Evolutionary conservation across 2,329 filamentous ascomycete genomes (phyloP).

Genomic region (Fonsecaea multimorphosa): DNA sequence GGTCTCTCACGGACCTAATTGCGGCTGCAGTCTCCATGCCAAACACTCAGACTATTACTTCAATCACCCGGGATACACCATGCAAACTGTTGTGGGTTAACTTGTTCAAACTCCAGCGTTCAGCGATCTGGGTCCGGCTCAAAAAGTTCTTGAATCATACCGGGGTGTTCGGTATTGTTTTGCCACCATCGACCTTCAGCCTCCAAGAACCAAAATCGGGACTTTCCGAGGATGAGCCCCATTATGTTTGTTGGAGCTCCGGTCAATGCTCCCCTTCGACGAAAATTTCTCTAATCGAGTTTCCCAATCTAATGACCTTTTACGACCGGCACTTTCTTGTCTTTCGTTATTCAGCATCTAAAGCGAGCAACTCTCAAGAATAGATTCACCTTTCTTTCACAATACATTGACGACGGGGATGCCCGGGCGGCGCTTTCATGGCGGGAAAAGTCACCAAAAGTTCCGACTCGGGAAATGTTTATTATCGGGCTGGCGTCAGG

Average conservation of each 20-base stretch:
- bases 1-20: conserved; percentile 55
- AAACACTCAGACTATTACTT: conserved; percentile 60
- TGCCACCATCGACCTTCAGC: conserved; percentile 17
- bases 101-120: conserved; percentile 30
- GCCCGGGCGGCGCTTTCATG: conserved; percentile 25
- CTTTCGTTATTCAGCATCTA: conserved; percentile 37
- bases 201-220: conserved; percentile 7
- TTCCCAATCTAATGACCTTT: conserved; percentile 35
- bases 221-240: neutral
- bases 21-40: conserved; percentile 55
- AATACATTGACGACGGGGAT: conserved; percentile 33
- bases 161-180: conserved; percentile 27
- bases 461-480: conserved; percentile 17
- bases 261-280: conserved; percentile 15
- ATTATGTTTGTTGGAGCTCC: neutral
- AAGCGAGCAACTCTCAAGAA: conserved; percentile 32
- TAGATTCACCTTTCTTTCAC: conserved; percentile 30
- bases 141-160: conserved; percentile 29
- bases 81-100: conserved; percentile 40
- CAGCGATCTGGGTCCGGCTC: conserved; percentile 24
- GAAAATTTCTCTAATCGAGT: conserved; percentile 33
- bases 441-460: conserved; percentile 36
- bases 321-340: conserved; percentile 31
- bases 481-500: conserved; percentile 27
- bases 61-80: conserved; percentile 35